A percentile compares a stretch with the other conserved stretches of the same genome.
phyloP scores from a whole-genome alignment of 129 eudicot genomes.

The Gnaphalium uliginosum region DNA sequence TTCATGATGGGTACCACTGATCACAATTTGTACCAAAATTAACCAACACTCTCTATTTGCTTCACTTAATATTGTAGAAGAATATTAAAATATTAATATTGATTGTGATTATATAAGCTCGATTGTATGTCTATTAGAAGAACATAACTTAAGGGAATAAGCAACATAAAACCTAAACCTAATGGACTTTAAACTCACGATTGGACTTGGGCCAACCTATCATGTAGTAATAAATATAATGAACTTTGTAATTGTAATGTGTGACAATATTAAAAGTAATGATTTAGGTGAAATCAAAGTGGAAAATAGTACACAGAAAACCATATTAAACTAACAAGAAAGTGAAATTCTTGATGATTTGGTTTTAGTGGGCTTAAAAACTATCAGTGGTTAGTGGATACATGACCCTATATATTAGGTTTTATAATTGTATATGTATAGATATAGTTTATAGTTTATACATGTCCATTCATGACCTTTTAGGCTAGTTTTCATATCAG shows the following conservation, averaged over 20 bases:
- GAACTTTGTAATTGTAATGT: background rate
- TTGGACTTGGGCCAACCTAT: too few species aligned
- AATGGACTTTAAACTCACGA: too few species aligned
- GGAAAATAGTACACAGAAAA: background rate
- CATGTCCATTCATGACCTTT: background rate
- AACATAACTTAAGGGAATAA: too few species aligned
- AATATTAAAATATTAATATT: too few species aligned
- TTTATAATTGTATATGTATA: too few species aligned
- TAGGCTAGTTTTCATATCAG: background rate
- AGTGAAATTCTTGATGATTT: background rate
- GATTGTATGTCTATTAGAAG: too few species aligned
- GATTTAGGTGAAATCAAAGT: background rate
- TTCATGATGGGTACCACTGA: background rate
- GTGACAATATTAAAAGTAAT: background rate
- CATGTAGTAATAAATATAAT: too few species aligned
- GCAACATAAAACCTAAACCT: too few species aligned
- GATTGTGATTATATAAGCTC: too few species aligned
- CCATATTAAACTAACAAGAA: background rate
- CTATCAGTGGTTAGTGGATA: background rate
- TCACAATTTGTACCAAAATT: conserved; percentile 1
- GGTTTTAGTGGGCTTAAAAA: background rate
- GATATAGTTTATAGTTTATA: background rate
- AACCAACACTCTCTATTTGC: conserved; percentile 13
- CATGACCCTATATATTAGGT: background rate
- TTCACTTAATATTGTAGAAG: too few species aligned